A percentile compares a stretch with the other conserved stretches of the same genome.
These are phyloP conservation scores for Clarkia xantiana DNA, from an alignment of 345 rosid species.

Conservation along the genomic window DNA sequence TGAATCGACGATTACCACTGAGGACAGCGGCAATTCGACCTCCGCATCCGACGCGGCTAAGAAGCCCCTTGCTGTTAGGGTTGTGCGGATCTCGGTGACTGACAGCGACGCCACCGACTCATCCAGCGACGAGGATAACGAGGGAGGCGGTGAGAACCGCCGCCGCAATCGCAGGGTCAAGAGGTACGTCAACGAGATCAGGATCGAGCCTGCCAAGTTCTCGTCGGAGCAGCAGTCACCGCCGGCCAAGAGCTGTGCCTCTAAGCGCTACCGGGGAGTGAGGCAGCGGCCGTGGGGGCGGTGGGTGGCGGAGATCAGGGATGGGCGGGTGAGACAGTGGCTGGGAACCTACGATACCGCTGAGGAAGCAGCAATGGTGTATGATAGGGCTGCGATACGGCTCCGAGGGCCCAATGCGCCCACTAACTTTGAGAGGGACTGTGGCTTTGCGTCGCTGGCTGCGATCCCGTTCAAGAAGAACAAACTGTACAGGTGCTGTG, in stretches of 20 bases:
- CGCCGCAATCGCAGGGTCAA: slow-evolving; percentile 11
- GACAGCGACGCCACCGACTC: slow-evolving; percentile 35
- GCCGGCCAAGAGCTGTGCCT: not conserved
- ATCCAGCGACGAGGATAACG: slow-evolving; percentile 17
- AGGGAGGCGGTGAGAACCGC: not conserved
- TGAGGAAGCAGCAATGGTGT: slow-evolving; percentile 28
- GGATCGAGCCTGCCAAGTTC: slow-evolving; percentile 8
- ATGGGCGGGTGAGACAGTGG: slow-evolving; percentile 19
- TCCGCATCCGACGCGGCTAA: not conserved
- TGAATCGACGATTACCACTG: slow-evolving; percentile 10
- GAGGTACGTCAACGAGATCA: slow-evolving; percentile 20
- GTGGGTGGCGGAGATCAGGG: slow-evolving; percentile 36
- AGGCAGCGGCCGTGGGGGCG: slow-evolving; percentile 31
- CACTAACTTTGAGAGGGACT: slow-evolving; percentile 19
- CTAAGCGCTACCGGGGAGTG: slow-evolving; percentile 27
- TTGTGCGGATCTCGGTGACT: slow-evolving; percentile 20
- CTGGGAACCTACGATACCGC: slow-evolving; percentile 29
- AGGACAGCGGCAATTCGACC: slow-evolving; percentile 10
- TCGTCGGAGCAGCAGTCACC: not conserved
- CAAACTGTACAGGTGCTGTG: slow-evolving; percentile 19
- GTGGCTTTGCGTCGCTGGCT: slow-evolving; percentile 8
- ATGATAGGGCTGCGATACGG: slow-evolving; percentile 21
- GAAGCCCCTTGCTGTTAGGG: slow-evolving; percentile 10
- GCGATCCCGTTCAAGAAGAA: slow-evolving; percentile 17
- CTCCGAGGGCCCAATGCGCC: slow-evolving; percentile 25